Evolutionary conservation across 2,329 filamentous ascomycete species (phyloP).

Genomic region (Elsinoe ampelina): DNA sequence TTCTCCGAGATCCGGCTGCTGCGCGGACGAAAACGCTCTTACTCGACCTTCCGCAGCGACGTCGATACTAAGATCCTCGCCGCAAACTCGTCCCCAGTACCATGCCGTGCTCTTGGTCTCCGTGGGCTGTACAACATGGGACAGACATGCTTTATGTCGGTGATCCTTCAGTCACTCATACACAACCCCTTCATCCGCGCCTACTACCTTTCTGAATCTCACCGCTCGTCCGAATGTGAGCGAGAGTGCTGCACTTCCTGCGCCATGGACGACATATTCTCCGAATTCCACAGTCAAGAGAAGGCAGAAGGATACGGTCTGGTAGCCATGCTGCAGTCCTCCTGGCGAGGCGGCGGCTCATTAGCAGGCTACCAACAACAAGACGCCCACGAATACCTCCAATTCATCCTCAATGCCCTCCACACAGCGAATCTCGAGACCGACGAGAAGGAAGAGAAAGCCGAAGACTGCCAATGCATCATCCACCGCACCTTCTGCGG

Average conservation of each 20-base stretch:
- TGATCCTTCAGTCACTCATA: constrained; percentile 84
- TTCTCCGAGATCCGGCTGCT: constrained; percentile 65
- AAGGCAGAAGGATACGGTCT: constrained; percentile 85
- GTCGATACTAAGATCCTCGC: constrained; percentile 62
- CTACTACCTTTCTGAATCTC: constrained; percentile 85
- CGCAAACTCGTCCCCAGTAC: constrained; percentile 66
- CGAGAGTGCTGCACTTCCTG: constrained; percentile 50
- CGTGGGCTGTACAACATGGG: constrained; percentile 94
- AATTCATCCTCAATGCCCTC: constrained; percentile 85
- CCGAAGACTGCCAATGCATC: constrained; percentile 65
- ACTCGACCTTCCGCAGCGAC: constrained; percentile 47
- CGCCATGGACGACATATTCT: constrained; percentile 53
- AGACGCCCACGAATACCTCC: constrained; percentile 94
- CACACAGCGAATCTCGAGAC: constrained; percentile 61
- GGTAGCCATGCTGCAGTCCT: constrained; percentile 77
- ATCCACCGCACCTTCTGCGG: constrained; percentile 93
- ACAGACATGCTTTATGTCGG: constrained; percentile 97
- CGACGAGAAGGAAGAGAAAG: constrained; percentile 24
- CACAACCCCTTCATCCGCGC: constrained; percentile 88
- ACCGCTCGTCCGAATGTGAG: constrained; percentile 66
- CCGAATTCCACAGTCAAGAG: constrained; percentile 58
- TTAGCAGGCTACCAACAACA: constrained; percentile 85
- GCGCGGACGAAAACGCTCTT: constrained; percentile 64
- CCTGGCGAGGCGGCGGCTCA: constrained; percentile 68
- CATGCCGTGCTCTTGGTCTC: constrained; percentile 78